Evolutionary conservation across 495 filamentous ascomycete genomes (phyloP).

Genomic region (Bacidia gigantensis): DNA sequence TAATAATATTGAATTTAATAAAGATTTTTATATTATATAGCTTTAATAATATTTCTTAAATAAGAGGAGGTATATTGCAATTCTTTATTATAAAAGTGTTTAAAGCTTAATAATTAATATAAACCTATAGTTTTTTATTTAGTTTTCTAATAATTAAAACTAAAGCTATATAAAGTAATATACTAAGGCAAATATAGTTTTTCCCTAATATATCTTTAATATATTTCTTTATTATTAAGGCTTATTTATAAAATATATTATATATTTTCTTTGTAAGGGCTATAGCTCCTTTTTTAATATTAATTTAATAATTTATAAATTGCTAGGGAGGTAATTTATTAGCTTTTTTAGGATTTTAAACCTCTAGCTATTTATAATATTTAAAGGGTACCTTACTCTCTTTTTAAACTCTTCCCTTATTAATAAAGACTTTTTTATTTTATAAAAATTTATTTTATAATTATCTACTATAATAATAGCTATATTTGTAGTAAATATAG

Average conservation of each 20-base stretch:
- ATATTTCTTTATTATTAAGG: neutral
- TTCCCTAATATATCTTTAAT: neutral
- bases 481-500: neutral
- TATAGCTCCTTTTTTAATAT: neutral
- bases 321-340: neutral
- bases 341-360: neutral
- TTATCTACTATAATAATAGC: neutral
- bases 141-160: neutral
- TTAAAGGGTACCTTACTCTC: neutral
- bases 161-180: neutral
- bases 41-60: neutral
- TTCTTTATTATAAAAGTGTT: neutral
- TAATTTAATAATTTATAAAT: neutral
- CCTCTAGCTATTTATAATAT: neutral
- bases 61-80: neutral
- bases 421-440: neutral
- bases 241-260: neutral
- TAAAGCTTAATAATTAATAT: neutral
- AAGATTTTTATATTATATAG: neutral
- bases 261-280: neutral
- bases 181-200: neutral
- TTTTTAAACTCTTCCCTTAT: neutral
- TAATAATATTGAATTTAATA: neutral
- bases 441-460: neutral
- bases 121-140: neutral